These are phyloP conservation scores for Erysimum cheiranthoides DNA, from an alignment of 345 rosid genomes.

Conservation along the genomic window DNA sequence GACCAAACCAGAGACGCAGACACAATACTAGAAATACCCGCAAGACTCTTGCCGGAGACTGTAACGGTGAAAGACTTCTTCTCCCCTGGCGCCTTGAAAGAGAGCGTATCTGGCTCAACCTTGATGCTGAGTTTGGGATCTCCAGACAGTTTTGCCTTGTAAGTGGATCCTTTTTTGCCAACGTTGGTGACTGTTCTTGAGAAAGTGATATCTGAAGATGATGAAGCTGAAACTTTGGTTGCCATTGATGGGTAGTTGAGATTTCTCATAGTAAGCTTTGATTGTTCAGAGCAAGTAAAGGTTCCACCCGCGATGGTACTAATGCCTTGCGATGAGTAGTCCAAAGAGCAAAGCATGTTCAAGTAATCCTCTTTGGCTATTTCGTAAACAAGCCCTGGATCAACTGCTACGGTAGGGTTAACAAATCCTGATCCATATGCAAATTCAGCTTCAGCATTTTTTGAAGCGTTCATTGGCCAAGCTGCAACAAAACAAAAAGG, in stretches of 20 bases:
- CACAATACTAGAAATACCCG: slow-evolving; percentile 20
- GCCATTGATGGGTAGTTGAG: slow-evolving; percentile 54
- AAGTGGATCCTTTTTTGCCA: slow-evolving; percentile 39
- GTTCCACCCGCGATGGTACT: slow-evolving; percentile 33
- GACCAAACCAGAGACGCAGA: slow-evolving; percentile 42
- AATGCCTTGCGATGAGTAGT: slow-evolving; percentile 22
- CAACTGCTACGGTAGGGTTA: slow-evolving; percentile 45
- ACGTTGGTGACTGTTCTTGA: slow-evolving; percentile 49
- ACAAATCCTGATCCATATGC: slow-evolving; percentile 56
- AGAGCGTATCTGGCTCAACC: slow-evolving; percentile 38
- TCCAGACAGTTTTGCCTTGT: slow-evolving; percentile 37
- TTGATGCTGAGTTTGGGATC: slow-evolving; percentile 25
- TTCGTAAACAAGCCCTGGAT: slow-evolving; percentile 59
- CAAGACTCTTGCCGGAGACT: slow-evolving; percentile 40
- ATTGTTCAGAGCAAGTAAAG: slow-evolving; percentile 41
- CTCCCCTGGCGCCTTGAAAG: slow-evolving; percentile 34
- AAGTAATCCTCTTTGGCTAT: slow-evolving; percentile 42
- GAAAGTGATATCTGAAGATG: slow-evolving; percentile 39
- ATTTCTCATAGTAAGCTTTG: slow-evolving; percentile 33
- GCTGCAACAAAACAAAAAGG: slow-evolving; percentile 32
- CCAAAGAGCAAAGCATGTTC: slow-evolving; percentile 51
- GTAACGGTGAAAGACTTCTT: slow-evolving; percentile 37
- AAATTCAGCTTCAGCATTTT: slow-evolving; percentile 47
- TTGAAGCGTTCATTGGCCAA: slow-evolving; percentile 47
- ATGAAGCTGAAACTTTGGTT: slow-evolving; percentile 19